These are phyloP conservation scores for Planoprotostelium fungivorum DNA, from an alignment of 78 protist species.

Conservation along the genomic window DNA sequence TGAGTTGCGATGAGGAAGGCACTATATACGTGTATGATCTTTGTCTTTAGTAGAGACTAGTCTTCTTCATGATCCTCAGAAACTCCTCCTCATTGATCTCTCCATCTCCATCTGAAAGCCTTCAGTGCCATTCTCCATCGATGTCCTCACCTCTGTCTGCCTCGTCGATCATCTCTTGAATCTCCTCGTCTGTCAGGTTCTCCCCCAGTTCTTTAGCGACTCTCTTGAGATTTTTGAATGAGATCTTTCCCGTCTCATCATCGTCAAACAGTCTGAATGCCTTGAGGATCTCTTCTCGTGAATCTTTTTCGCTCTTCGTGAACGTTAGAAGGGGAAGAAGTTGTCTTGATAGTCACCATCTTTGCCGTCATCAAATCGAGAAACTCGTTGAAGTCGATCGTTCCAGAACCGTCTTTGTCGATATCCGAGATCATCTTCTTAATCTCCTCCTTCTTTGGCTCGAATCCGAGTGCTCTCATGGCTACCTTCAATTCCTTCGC, in stretches of 20 bases:
- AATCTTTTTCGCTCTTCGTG: slow-evolving; percentile 28
- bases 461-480: slow-evolving; percentile 95
- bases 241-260: slow-evolving; percentile 81
- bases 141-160: slow-evolving; percentile 56
- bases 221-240: slow-evolving; percentile 83
- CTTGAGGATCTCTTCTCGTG: slow-evolving; percentile 83
- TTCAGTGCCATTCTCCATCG: slow-evolving; percentile 76
- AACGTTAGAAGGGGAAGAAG: neutral
- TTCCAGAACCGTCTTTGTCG: slow-evolving; percentile 81
- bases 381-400: slow-evolving; percentile 84
- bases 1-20: no score
- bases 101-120: slow-evolving; percentile 80
- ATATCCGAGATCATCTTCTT: slow-evolving; percentile 78
- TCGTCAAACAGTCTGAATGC: slow-evolving; percentile 90
- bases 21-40: no score
- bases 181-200: slow-evolving; percentile 86
- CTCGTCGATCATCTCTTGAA: slow-evolving; percentile 90
- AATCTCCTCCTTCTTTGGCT: slow-evolving; percentile 89
- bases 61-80: slow-evolving; percentile 85
- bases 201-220: slow-evolving; percentile 93
- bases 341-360: slow-evolving; percentile 68
- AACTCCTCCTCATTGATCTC: slow-evolving; percentile 85
- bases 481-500: slow-evolving; percentile 92
- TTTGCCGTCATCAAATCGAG: slow-evolving; percentile 88
- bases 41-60: slow-evolving; percentile 7